Evolutionary conservation across 1,139 yeast genomes (phyloP), one percentile per base, ranked within the genome.

Genomic region (Sugiyamaella novakii): DNA sequence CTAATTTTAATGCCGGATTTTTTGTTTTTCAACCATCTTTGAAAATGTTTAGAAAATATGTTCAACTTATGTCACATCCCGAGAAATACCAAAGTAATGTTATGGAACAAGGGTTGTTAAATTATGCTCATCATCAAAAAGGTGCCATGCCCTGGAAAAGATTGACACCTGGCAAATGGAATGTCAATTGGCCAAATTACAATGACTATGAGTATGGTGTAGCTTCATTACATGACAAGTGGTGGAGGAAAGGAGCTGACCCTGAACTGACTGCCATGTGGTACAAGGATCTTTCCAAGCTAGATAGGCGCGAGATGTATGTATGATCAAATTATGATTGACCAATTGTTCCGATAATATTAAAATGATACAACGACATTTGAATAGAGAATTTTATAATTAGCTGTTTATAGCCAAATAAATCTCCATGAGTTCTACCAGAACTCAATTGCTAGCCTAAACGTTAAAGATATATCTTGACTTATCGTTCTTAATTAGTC

Each of bases 401-500:
- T n/a, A n/a, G n/a, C n/a, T n/a, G n/a, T n/a, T n/a, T n/a, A n/a
- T n/a, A n/a, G n/a, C n/a, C n/a, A n/a, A n/a, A n/a, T n/a, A n/a
- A n/a, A n/a, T n/a, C n/a, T n/a, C n/a, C n/a, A n/a, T n/a, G n/a
- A n/a, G n/a, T n/a, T n/a, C n/a, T n/a, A n/a, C n/a, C n/a, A n/a
- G n/a, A n/a, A n/a, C n/a, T n/a, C n/a, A n/a, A n/a, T n/a, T n/a
- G n/a, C n/a, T n/a, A 71, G 53, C 70, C 80, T 54, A 60, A 62
- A 29, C 59, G 63, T 22, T 78, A 83, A 19, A 74, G 71, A 46
- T 80, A 65, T 57, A 72, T 77, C 36, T 70, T 76, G 40, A 72
- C 74, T 43, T 78, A 70, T 58, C 62, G 68, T 53, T 63, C 71
- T 47, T 84, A 80, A 66, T 69, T 79, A 43, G 60, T 60, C 47